Evolutionary conservation across 768 basidiomycete genomes (phyloP).

Genomic region (Lyophyllum semitale): DNA sequence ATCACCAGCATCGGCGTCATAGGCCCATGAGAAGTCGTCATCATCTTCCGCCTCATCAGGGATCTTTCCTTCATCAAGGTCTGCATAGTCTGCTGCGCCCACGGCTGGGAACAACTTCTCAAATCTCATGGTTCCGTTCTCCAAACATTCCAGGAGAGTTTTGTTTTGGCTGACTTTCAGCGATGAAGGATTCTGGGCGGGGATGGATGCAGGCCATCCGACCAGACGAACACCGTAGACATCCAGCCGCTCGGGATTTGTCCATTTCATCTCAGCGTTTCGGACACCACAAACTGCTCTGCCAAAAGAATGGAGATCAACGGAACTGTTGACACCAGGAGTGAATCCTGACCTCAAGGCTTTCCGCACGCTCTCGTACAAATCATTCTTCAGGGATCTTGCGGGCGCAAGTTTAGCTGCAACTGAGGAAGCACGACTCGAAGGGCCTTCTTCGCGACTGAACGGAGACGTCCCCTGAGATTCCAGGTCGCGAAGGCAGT

Average conservation of each 20-base stretch:
- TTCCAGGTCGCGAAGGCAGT: conserved; percentile 36
- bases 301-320: not conserved
- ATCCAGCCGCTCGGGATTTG: conserved; percentile 58
- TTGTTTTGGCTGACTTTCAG: conserved; percentile 58
- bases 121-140: conserved; percentile 51
- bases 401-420: conserved; percentile 28
- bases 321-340: not conserved
- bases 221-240: conserved; percentile 59
- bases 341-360: conserved; percentile 49
- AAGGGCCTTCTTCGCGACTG: conserved; percentile 9
- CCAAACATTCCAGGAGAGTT: conserved; percentile 48
- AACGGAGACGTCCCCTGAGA: conserved; percentile 11
- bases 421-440: conserved; percentile 11
- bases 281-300: conserved; percentile 60
- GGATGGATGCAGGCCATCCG: conserved; percentile 65
- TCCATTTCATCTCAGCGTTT: conserved; percentile 78
- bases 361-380: conserved; percentile 56
- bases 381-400: conserved; percentile 50
- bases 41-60: conserved; percentile 19
- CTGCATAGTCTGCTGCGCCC: conserved; percentile 1
- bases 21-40: conserved; percentile 47
- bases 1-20: conserved; percentile 35
- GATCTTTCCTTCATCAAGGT: conserved; percentile 4
- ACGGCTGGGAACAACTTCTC: conserved; percentile 28
- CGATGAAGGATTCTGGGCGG: conserved; percentile 62